Evolutionary conservation across 371 early-diverging fungal genomes (phyloP), one percentile per base, ranked within the genome.

Genomic region (Mortierella sp.): DNA sequence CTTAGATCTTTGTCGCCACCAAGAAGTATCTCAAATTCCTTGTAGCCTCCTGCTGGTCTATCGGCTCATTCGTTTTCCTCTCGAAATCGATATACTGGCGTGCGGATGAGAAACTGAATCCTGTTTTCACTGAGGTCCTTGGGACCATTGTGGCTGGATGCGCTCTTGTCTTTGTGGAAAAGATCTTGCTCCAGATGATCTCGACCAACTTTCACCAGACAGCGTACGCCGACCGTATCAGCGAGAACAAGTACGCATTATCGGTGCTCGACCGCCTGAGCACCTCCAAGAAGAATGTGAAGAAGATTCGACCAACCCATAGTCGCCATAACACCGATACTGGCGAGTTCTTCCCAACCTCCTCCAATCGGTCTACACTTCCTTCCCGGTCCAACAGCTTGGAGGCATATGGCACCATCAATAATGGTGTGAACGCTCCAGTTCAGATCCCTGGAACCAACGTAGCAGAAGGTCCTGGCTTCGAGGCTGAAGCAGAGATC

Each of bases 191-290:
- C 23, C 76, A 74, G 19, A 49, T 64, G 30, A 74, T 74, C 57
- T 68, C 85, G 42, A 79, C 82, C 46, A 84, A 81, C 30, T 88
- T 88, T 52, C 86, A 88, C 65, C 81, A 82, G 43, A 80, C 79
- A 12, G 88, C 88, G 3, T 88, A 81, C 54, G 71, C 80, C 19
- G 88, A 88, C 23, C 81, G 88, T 47, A 64, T 88, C 28, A 45
- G 54, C 3, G 86, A 85, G 61, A 88, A 82, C 68, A 84, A 86
- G 64, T 73, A 82, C 60, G 80, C 84, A 7, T 64, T 86, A 9
- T 43, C 64, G 6, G 69, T 69, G 4, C 59, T 74, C 8, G 76
- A 74, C 45, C 61, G 62, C 2, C 31, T 74, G 38, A 65, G 66
- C 51, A 58, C 65, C 28, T 64, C 69, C 26, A 74, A 74, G 54